Conservation (phyloP, 108 stramenopile species). For the Pelagomonas calceolata region DNA sequence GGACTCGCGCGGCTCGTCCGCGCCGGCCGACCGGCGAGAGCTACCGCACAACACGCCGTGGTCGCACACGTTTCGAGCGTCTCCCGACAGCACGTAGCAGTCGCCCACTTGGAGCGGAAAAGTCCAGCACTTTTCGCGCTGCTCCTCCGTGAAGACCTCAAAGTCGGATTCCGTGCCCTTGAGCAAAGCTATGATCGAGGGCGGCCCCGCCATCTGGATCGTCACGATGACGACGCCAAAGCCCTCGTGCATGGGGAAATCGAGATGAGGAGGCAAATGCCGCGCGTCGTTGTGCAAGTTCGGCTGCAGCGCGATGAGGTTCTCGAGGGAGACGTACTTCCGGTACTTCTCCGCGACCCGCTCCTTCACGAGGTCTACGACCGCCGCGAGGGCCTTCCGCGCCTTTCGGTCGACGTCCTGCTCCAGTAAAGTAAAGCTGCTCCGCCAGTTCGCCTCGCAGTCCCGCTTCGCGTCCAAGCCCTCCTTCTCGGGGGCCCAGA, state of each 20-base stretch:
- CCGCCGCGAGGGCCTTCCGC: neutral
- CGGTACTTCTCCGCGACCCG: neutral
- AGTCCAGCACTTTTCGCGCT: neutral
- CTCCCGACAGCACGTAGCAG: neutral
- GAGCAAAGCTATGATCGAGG: constrained; percentile 9
- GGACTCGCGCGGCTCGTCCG: neutral
- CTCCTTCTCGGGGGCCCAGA: constrained; percentile 19
- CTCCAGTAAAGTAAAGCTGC: constrained; percentile 7
- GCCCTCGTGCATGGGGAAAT: constrained; percentile 37
- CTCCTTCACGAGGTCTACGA: neutral
- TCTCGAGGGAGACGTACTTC: neutral
- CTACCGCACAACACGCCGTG: neutral
- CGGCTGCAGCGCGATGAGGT: constrained; percentile 37
- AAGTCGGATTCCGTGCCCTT: neutral
- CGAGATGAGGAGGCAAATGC: constrained; percentile 34
- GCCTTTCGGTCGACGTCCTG: neutral
- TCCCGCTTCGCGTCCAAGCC: constrained; percentile 15
- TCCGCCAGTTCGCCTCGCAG: constrained; percentile 15
- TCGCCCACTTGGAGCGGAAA: neutral
- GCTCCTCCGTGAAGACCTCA: neutral
- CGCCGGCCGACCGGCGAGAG: neutral
- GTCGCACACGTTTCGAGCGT: neutral
- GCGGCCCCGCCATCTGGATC: constrained; percentile 21
- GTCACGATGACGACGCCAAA: constrained; percentile 44
- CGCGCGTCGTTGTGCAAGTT: constrained; percentile 36